Conservation (phyloP, 2,329 filamentous ascomycete genomes). For the Cladobotryum mycophilum region DNA sequence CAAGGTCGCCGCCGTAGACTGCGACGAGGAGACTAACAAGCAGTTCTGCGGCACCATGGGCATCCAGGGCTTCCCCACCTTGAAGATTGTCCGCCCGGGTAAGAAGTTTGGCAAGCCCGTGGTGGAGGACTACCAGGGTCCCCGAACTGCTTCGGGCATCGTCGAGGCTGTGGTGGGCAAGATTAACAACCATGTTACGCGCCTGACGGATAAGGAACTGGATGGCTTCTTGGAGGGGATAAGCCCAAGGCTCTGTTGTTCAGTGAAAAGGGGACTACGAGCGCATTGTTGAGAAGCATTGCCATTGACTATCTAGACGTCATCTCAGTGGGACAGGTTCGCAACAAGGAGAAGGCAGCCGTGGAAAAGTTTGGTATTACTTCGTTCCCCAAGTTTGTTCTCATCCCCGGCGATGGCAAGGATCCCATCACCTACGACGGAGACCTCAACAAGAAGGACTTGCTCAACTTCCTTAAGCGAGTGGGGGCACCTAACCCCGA, state of each 20-base stretch:
- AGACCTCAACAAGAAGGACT: constrained; percentile 75
- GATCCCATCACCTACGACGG: constrained; percentile 71
- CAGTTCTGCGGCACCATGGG: constrained; percentile 77
- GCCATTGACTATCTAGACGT: constrained; percentile 86
- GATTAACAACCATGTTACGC: constrained; percentile 87
- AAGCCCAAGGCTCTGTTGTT: constrained; percentile 84
- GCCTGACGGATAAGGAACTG: constrained; percentile 71
- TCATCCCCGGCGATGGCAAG: constrained; percentile 65
- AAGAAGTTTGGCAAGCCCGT: constrained; percentile 72
- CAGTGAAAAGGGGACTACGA: constrained; percentile 85
- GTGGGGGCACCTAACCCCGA: constrained; percentile 74
- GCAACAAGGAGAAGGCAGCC: constrained; percentile 68
- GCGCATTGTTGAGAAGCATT: constrained; percentile 72
- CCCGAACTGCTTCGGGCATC: constrained; percentile 77
- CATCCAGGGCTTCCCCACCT: constrained; percentile 87
- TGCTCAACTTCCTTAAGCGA: constrained; percentile 78
- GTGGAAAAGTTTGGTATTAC: constrained; percentile 69
- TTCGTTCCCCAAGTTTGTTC: constrained; percentile 72
- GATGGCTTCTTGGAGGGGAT: constrained; percentile 67
- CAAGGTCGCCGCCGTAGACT: constrained; percentile 91
- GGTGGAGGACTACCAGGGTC: constrained; percentile 86
- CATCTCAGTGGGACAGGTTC: constrained; percentile 74
- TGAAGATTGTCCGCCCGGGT: constrained; percentile 85
- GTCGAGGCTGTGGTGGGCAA: constrained; percentile 77
- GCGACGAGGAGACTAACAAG: constrained; percentile 92